Percentiles rank a stretch among this genome's conserved stretches.
These are phyloP conservation scores for Phyllachora maydis DNA, from an alignment of 2,329 filamentous ascomycete genomes.

Conservation along the genomic window DNA sequence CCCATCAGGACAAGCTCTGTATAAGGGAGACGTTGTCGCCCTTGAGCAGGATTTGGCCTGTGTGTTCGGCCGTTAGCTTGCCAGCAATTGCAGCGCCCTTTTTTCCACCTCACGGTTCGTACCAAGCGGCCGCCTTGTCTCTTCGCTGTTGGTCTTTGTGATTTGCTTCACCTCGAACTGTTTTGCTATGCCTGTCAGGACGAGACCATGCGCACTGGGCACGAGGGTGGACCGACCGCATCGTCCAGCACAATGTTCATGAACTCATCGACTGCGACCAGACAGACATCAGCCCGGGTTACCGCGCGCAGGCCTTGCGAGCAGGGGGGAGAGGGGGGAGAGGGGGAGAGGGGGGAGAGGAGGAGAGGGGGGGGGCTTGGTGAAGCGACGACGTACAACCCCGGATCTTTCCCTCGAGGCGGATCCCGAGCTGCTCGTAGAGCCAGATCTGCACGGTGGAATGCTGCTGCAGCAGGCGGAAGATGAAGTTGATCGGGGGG, in stretches of 20 bases:
- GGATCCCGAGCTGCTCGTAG: conserved; percentile 83
- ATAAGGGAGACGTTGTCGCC: conserved; percentile 78
- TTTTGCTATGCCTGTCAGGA: no score
- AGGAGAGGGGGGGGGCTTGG: no score
- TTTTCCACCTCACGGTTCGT: conserved; percentile 10
- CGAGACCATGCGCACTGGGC: no score
- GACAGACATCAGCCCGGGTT: no score
- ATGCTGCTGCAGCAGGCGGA: conserved; percentile 32
- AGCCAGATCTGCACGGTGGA: conserved; percentile 87
- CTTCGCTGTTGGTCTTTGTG: conserved; percentile 57
- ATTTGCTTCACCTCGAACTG: conserved; percentile 65
- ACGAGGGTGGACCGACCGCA: no score
- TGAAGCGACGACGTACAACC: no score
- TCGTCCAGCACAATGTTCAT: conserved; percentile 66
- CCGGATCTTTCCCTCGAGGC: conserved; percentile 95
- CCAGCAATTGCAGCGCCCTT: conserved; percentile 1
- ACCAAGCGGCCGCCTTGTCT: conserved; percentile 66
- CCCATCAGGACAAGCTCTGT: conserved; percentile 23
- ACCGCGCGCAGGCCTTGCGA: no score
- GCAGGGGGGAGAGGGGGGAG: no score
- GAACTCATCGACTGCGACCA: conserved; percentile 78
- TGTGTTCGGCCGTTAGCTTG: conserved; percentile 10
- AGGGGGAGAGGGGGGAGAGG: no score
- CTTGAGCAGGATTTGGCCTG: conserved; percentile 71
- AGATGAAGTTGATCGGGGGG: conserved; percentile 25